These are phyloP conservation scores for Anaeramoeba ignava DNA, from an alignment of 78 protist genomes.

Conservation along the genomic window DNA sequence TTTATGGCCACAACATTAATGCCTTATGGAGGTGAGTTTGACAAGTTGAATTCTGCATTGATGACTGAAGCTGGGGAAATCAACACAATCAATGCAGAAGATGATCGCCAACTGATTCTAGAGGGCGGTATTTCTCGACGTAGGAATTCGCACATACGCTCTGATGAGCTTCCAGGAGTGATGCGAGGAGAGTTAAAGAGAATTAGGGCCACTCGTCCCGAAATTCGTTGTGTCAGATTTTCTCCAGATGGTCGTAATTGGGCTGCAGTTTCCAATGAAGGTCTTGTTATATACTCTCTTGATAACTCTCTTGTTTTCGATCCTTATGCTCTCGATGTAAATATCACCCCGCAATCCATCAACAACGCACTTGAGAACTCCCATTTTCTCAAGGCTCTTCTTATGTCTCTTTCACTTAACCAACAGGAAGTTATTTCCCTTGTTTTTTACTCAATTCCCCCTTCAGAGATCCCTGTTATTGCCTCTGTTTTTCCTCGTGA, in stretches of 20 bases:
- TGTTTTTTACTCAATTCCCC: background rate
- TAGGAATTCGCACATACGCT: background rate
- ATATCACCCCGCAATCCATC: background rate
- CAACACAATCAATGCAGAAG: background rate
- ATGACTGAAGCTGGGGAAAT: background rate
- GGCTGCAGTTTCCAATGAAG: background rate
- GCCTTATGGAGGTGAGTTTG: background rate
- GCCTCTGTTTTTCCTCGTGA: background rate
- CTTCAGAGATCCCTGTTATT: background rate
- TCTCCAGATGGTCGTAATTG: background rate
- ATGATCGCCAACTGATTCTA: background rate
- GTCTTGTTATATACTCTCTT: background rate
- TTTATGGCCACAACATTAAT: background rate
- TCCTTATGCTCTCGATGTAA: background rate
- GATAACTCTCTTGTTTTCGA: background rate
- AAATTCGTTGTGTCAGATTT: background rate
- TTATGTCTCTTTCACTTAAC: background rate
- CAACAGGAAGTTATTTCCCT: background rate
- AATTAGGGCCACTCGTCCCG: background rate
- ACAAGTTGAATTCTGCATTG: too few species aligned
- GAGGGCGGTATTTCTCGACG: background rate
- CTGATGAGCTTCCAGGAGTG: background rate
- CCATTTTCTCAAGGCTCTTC: background rate
- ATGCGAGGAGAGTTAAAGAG: background rate
- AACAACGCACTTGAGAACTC: background rate